Conservation (phyloP, 208 protist genomes). For the Tritrichomonas musculus region DNA sequence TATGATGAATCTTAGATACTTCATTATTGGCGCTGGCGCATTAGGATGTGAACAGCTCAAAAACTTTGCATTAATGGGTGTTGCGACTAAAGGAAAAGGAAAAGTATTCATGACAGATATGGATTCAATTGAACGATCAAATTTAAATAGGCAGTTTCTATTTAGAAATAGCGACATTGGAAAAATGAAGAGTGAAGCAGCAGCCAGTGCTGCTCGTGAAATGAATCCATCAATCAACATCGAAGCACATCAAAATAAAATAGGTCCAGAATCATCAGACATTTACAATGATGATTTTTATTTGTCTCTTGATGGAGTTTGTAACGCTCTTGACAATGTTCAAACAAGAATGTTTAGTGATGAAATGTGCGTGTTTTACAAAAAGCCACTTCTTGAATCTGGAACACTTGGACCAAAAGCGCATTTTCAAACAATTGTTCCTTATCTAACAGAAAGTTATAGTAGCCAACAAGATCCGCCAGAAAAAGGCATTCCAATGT, state of each 20-base stretch:
- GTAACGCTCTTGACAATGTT: slow-evolving; percentile 98
- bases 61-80: slow-evolving; percentile 94
- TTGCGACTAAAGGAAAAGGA: slow-evolving; percentile 50
- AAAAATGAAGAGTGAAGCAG: slow-evolving; percentile 80
- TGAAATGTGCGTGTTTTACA: slow-evolving; percentile 71
- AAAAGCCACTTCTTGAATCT: slow-evolving; percentile 93
- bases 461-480: slow-evolving; percentile 72
- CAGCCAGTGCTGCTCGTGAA: slow-evolving; percentile 67
- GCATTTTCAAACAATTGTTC: slow-evolving; percentile 62
- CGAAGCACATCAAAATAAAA: slow-evolving; percentile 47
- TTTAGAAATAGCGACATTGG: slow-evolving; percentile 89
- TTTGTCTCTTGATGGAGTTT: slow-evolving; percentile 72
- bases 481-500: slow-evolving; percentile 95
- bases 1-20: slow-evolving; percentile 66
- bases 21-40: slow-evolving; percentile 84
- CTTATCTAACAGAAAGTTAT: not conserved
- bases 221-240: slow-evolving; percentile 79
- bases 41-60: slow-evolving; percentile 97
- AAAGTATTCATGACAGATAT: slow-evolving; percentile 84
- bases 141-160: slow-evolving; percentile 90
- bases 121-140: slow-evolving; percentile 87
- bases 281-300: slow-evolving; percentile 84
- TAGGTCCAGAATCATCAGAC: slow-evolving; percentile 86
- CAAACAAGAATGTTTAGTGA: slow-evolving; percentile 58
- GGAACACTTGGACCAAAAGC: slow-evolving; percentile 97